phyloP scores from a whole-genome alignment of 306 rosid species.

The Lupinus albus region DNA sequence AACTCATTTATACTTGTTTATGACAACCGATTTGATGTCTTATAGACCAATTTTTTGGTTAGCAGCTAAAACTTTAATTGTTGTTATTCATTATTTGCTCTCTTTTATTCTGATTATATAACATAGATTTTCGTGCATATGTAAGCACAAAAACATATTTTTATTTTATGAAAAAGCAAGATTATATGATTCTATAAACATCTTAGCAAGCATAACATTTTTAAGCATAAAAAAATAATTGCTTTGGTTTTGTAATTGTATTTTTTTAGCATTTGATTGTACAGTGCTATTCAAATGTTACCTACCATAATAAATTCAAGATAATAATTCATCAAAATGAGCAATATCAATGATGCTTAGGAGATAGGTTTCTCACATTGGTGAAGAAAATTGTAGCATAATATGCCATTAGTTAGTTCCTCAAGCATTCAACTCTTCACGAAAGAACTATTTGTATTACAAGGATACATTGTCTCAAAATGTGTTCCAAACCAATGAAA shows the following conservation, averaged over 20 bases:
- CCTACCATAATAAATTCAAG: background rate
- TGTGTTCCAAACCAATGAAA: too few species aligned
- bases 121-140: background rate
- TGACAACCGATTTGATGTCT: too few species aligned
- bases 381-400: background rate
- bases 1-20: too few species aligned
- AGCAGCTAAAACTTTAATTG: too few species aligned
- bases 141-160: background rate
- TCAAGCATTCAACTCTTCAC: conserved; percentile 5
- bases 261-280: background rate
- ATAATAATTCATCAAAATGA: background rate
- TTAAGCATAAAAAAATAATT: background rate
- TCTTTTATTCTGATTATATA: too few species aligned
- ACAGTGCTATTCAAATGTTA: background rate
- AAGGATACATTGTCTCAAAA: too few species aligned
- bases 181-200: background rate
- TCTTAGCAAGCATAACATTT: too few species aligned
- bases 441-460: background rate
- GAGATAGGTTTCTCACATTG: background rate
- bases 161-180: background rate
- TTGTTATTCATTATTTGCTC: too few species aligned
- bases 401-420: background rate
- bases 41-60: too few species aligned
- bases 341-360: background rate
- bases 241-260: background rate